These are phyloP conservation scores for Ganoderma lingzhi DNA, from an alignment of 1,284 basidiomycete genomes.

Conservation along the genomic window DNA sequence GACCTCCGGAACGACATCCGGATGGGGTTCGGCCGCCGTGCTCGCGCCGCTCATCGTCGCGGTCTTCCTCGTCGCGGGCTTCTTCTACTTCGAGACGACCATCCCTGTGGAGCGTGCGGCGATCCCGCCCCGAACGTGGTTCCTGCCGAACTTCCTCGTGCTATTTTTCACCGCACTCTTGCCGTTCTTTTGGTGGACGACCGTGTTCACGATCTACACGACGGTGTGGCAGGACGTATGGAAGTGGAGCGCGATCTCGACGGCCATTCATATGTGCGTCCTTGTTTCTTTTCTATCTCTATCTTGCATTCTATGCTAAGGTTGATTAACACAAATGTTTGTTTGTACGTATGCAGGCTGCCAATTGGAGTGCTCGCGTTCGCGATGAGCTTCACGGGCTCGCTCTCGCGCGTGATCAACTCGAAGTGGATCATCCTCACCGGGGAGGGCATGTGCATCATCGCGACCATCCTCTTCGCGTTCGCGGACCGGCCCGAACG, in stretches of 20 bases:
- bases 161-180: conserved; percentile 48
- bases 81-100: conserved; percentile 52
- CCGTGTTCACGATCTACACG: conserved; percentile 46
- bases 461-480: conserved; percentile 53
- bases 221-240: conserved; percentile 50
- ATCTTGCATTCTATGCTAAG: neutral
- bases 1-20: conserved; percentile 52
- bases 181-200: conserved; percentile 54
- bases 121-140: conserved; percentile 52
- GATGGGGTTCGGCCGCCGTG: conserved; percentile 52
- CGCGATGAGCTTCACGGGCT: conserved; percentile 46
- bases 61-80: conserved; percentile 46
- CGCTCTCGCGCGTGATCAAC: conserved; percentile 46
- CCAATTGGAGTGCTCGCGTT: conserved; percentile 51
- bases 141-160: conserved; percentile 51
- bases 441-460: conserved; percentile 47
- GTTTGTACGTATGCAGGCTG: conserved; percentile 41
- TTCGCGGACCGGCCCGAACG: conserved; percentile 48
- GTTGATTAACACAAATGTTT: neutral
- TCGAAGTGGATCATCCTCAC: conserved; percentile 55
- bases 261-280: conserved; percentile 48
- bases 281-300: neutral
- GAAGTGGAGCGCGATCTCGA: conserved; percentile 48
- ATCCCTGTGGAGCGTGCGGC: conserved; percentile 49
- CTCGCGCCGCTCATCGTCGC: conserved; percentile 54